Conservation (phyloP, 352 stramenopile species). For the Aphanomyces cochlioides region DNA sequence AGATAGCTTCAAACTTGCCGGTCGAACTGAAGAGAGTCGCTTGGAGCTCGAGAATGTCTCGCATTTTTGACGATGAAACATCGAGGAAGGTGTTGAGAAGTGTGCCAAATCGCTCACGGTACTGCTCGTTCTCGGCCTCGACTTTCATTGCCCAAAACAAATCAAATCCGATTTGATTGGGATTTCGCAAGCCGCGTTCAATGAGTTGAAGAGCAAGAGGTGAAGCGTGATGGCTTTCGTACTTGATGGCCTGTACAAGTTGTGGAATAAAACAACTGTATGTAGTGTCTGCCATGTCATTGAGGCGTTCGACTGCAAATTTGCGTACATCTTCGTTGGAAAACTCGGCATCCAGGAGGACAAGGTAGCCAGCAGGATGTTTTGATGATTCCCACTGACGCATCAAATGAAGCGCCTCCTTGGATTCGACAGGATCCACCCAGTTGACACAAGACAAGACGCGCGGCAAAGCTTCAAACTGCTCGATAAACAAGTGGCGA, state of each 20-base stretch:
- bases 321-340: slow-evolving; percentile 27
- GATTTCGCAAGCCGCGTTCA: slow-evolving; percentile 68
- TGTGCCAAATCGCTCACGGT: slow-evolving; percentile 63
- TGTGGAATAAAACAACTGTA: slow-evolving; percentile 55
- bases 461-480: slow-evolving; percentile 17
- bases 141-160: slow-evolving; percentile 81
- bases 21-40: slow-evolving; percentile 74
- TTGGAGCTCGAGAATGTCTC: slow-evolving; percentile 87
- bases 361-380: slow-evolving; percentile 23
- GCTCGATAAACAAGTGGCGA: slow-evolving; percentile 12
- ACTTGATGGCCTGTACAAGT: slow-evolving; percentile 81
- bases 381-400: slow-evolving; percentile 1
- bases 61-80: slow-evolving; percentile 87
- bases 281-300: slow-evolving; percentile 33
- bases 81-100: slow-evolving; percentile 82
- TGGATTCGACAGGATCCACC: slow-evolving; percentile 13
- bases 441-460: slow-evolving; percentile 26
- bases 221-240: slow-evolving; percentile 80
- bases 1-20: slow-evolving; percentile 81
- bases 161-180: slow-evolving; percentile 72
- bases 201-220: slow-evolving; percentile 72
- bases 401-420: slow-evolving; percentile 17
- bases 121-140: slow-evolving; percentile 62
- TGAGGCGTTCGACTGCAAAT: slow-evolving; percentile 31
- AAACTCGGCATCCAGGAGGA: slow-evolving; percentile 29